A percentile compares a stretch with the other conserved stretches of the same genome.
Evolutionary conservation across 345 rosid species (phyloP).

Genomic region (Bruguiera parviflora): DNA sequence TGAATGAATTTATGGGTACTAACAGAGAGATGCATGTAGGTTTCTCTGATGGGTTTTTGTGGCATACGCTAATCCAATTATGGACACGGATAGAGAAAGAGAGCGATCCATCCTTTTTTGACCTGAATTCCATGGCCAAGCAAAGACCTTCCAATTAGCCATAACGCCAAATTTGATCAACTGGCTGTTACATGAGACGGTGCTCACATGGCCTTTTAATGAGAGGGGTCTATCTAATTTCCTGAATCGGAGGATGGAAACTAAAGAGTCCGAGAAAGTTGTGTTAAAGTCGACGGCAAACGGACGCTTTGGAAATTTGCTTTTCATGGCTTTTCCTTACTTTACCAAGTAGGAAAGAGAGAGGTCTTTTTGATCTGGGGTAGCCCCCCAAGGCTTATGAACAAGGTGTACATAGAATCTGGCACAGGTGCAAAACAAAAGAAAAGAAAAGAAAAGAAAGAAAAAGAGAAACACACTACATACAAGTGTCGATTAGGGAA

Average conservation of each 20-base stretch:
- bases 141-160: background rate
- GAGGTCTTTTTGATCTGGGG: conserved; percentile 25
- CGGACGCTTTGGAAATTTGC: background rate
- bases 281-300: conserved; percentile 3
- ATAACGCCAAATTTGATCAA: background rate
- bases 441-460: conserved; percentile 4
- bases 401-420: conserved; percentile 17
- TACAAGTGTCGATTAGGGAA: conserved; percentile 1
- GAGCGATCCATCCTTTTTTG: background rate
- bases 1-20: background rate
- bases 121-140: conserved; percentile 3
- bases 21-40: background rate
- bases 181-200: background rate
- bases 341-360: conserved; percentile 24
- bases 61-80: conserved; percentile 18
- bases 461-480: background rate
- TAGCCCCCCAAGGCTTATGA: conserved; percentile 3
- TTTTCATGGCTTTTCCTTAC: conserved; percentile 11
- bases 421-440: conserved; percentile 4
- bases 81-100: conserved; percentile 2
- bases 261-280: background rate
- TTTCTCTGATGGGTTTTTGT: background rate
- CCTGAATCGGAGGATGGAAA: conserved; percentile 10
- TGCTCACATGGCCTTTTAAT: conserved; percentile 6
- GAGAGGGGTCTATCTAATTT: conserved; percentile 10